Evolutionary conservation across 306 rosid genomes (phyloP), one percentile per base, ranked within the genome.

Genomic region (Pueraria montana): DNA sequence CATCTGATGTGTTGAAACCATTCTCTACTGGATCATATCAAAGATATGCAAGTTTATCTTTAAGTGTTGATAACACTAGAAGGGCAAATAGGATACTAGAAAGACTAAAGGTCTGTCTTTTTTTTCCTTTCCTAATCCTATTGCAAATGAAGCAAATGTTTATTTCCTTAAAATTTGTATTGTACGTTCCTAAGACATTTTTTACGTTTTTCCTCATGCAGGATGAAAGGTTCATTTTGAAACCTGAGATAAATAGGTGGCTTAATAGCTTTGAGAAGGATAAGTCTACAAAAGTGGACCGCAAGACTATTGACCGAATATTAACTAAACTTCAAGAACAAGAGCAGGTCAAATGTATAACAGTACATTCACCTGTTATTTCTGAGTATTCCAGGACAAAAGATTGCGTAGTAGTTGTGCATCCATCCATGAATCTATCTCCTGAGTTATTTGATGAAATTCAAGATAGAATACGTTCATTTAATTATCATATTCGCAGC

Each of bases 41-140:
- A 78, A 86, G 89, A 86, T 77, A 79, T 86, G 88, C 89, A 49
- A 84, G 86, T 83, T 53, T 84, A 64, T 73, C 91, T 78, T 87
- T 87, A 68, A 87, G 91, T 1, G 76, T 74, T 72, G 95, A 91
- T 68, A 77, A 84, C 70, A 68, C 86, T 62, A 80, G 89, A 87
- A 92, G 97, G 88, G 97, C 94, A 84, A 92, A 89, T 84, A 90
- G 75, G 84, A 91, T 92, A 87, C 91, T 96, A 61, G 94, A 93
- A 85, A 89, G 89, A 69, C 82, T 96, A 56, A 87, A 92, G 99
- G 99, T 96, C 67, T 83, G 72, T 62, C 48, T 75, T 85, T 76
- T 78, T 73, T 78, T 64, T 64, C 8, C 53, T 71, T 81, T 61
- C 59, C 53, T 68, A 30, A 36, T 55, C 67, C 56, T 74, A 16